Percentiles rank a stretch among this genome's conserved stretches.
phyloP scores from a whole-genome alignment of 2,329 filamentous ascomycete genomes.

The Cadophora luteo-olivacea region DNA sequence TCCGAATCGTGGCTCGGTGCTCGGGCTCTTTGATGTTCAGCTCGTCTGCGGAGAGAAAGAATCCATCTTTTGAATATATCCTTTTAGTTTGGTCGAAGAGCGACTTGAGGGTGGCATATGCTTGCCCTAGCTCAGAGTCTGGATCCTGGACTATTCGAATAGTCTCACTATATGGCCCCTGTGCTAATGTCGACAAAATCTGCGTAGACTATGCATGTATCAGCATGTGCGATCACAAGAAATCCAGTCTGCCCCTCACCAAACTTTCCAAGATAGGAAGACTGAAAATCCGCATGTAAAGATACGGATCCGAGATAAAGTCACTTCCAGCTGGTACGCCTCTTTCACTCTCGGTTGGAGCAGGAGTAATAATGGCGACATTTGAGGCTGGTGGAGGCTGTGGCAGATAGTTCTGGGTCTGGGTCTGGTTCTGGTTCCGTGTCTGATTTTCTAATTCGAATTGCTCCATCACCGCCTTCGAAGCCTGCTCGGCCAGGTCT shows the following conservation, averaged over 20 bases:
- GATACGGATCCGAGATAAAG: constrained; percentile 39
- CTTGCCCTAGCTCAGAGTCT: constrained; percentile 62
- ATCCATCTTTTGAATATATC: constrained; percentile 59
- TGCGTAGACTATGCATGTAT: constrained; percentile 56
- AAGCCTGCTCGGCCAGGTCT: constrained; percentile 18
- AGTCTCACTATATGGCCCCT: constrained; percentile 61
- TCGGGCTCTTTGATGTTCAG: constrained; percentile 56
- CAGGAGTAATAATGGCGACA: neutral
- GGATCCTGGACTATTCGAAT: constrained; percentile 61
- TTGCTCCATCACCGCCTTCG: constrained; percentile 21
- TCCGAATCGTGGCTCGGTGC: constrained; percentile 65
- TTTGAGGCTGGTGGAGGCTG: constrained; percentile 3
- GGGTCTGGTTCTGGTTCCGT: neutral
- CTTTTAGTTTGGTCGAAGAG: constrained; percentile 69
- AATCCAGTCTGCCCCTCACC: constrained; percentile 48
- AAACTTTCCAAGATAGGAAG: constrained; percentile 66
- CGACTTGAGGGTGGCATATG: constrained; percentile 66
- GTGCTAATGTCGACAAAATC: constrained; percentile 62
- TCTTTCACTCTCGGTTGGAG: neutral
- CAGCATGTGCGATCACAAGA: constrained; percentile 18
- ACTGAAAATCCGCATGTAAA: constrained; percentile 60
- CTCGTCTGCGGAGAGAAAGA: constrained; percentile 60
- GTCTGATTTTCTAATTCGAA: constrained; percentile 8
- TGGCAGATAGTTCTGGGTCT: constrained; percentile 5
- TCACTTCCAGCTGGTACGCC: constrained; percentile 20